Evolutionary conservation across 805 yeast species (phyloP).

Genomic region (Ogataea trehalophila): DNA sequence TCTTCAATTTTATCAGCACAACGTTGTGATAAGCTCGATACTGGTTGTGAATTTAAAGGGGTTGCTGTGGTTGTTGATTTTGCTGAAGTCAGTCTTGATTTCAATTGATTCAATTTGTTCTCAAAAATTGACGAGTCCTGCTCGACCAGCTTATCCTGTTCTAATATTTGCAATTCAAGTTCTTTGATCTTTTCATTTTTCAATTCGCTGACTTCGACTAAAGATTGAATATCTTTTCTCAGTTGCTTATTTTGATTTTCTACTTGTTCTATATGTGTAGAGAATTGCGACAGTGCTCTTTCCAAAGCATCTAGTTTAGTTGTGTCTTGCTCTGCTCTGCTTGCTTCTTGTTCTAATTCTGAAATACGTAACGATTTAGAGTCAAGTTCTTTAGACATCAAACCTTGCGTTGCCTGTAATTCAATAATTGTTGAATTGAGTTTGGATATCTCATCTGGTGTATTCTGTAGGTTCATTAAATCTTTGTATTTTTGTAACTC

Average conservation of each 20-base stretch:
- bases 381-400: constrained; percentile 18
- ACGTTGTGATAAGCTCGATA: not conserved
- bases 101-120: constrained; percentile 30
- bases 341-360: constrained; percentile 13
- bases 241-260: constrained; percentile 56
- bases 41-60: not conserved
- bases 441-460: constrained; percentile 17
- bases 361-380: constrained; percentile 9
- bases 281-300: constrained; percentile 51
- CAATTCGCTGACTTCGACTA: constrained; percentile 52
- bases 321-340: constrained; percentile 7
- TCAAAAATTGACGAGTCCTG: constrained; percentile 49
- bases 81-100: constrained; percentile 22
- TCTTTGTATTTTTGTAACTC: constrained; percentile 24
- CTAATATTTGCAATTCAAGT: constrained; percentile 44
- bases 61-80: constrained; percentile 7
- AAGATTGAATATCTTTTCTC: constrained; percentile 49
- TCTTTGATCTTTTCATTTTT: constrained; percentile 53
- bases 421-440: constrained; percentile 21
- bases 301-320: constrained; percentile 51
- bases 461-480: constrained; percentile 7
- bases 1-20: not conserved
- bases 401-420: constrained; percentile 17
- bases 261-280: constrained; percentile 55
- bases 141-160: constrained; percentile 45